Conservation (phyloP, 2,329 filamentous ascomycete species). For the Emergomyces africanus region DNA sequence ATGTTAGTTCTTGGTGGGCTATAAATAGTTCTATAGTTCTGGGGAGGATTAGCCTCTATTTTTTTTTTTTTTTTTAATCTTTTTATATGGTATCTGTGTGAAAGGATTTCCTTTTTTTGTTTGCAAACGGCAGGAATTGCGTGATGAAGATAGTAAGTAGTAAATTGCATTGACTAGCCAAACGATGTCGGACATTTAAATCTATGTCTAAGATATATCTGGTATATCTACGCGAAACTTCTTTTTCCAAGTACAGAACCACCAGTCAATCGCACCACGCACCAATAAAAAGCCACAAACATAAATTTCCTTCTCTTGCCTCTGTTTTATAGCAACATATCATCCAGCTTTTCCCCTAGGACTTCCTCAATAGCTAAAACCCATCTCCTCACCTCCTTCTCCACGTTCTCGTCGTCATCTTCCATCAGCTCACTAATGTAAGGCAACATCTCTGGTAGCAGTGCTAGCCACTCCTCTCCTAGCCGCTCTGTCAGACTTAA, state of each 20-base stretch:
- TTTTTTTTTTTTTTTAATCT: background rate
- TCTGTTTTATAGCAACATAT: constrained; percentile 66
- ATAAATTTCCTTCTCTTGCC: background rate
- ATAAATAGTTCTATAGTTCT: background rate
- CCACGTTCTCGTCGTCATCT: constrained; percentile 88
- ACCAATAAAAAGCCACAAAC: background rate
- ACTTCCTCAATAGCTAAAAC: constrained; percentile 81
- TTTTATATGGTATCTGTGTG: background rate
- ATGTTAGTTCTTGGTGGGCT: background rate
- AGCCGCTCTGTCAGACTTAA: constrained; percentile 65
- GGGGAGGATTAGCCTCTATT: background rate
- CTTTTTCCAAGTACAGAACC: background rate
- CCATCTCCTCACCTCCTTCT: constrained; percentile 80
- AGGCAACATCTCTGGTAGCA: constrained; percentile 90
- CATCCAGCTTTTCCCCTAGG: constrained; percentile 78
- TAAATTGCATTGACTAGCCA: background rate
- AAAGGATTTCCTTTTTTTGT: background rate
- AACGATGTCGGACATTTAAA: background rate
- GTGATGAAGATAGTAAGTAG: background rate
- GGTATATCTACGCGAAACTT: background rate
- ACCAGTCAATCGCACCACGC: background rate
- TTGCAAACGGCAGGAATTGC: background rate
- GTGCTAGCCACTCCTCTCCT: constrained; percentile 84
- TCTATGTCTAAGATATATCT: background rate
- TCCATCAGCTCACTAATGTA: constrained; percentile 93